A percentile compares a stretch with the other conserved stretches of the same genome.
Conservation (phyloP, 345 rosid species). For the Arabis alpina region DNA sequence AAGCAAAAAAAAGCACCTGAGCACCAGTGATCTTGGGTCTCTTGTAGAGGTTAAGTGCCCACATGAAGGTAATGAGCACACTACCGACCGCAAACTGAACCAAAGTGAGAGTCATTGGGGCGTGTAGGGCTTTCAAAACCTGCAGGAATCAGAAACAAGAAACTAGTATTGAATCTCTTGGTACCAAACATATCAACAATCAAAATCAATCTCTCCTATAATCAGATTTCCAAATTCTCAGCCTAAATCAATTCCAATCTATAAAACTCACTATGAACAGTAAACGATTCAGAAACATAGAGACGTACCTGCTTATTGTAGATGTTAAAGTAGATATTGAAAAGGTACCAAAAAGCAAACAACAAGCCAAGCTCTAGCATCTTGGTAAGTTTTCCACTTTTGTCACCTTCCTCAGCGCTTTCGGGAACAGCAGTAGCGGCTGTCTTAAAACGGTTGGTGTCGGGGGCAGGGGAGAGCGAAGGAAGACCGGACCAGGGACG, state of each 20-base stretch:
- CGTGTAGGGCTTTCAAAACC: slow-evolving; percentile 86
- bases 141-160: slow-evolving; percentile 41
- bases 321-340: slow-evolving; percentile 98
- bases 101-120: slow-evolving; percentile 70
- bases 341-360: slow-evolving; percentile 88
- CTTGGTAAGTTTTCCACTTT: slow-evolving; percentile 48
- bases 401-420: slow-evolving; percentile 56
- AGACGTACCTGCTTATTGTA: slow-evolving; percentile 90
- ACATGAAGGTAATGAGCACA: slow-evolving; percentile 70
- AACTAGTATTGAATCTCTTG: not conserved
- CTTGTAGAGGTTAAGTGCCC: slow-evolving; percentile 79
- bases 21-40: slow-evolving; percentile 72
- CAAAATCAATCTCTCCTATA: not conserved
- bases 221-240: slow-evolving; percentile 3
- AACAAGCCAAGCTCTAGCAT: slow-evolving; percentile 70
- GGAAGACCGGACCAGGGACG: slow-evolving; percentile 71
- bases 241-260: not conserved
- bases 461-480: slow-evolving; percentile 39
- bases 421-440: slow-evolving; percentile 70
- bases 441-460: slow-evolving; percentile 48
- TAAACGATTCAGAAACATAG: not conserved
- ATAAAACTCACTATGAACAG: not conserved
- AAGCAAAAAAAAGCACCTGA: slow-evolving; percentile 49
- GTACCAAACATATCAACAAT: not conserved
- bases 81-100: slow-evolving; percentile 88